A percentile compares a stretch with the other conserved stretches of the same genome.
Evolutionary conservation across 2,329 filamentous ascomycete species (phyloP).

Genomic region (Arachnomyces sp.): DNA sequence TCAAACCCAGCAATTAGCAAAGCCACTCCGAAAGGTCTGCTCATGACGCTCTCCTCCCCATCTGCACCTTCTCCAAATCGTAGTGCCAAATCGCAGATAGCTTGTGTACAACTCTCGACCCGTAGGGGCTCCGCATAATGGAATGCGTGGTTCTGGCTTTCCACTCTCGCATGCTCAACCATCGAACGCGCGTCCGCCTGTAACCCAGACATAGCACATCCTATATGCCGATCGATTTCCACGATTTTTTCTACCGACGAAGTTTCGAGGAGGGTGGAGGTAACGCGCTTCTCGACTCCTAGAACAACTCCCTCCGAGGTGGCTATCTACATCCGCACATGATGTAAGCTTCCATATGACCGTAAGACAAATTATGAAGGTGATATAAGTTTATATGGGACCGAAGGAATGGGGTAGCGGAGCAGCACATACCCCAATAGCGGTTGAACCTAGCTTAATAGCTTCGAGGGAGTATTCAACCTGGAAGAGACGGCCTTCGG

Average conservation of each 20-base stretch:
- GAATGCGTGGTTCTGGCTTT: slow-evolving; percentile 94
- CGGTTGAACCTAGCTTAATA: slow-evolving; percentile 98
- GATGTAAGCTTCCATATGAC: not conserved
- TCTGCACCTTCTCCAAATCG: slow-evolving; percentile 96
- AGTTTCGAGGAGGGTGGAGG: slow-evolving; percentile 91
- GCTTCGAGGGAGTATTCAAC: slow-evolving; percentile 99
- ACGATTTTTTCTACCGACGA: slow-evolving; percentile 99
- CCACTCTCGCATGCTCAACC: slow-evolving; percentile 96
- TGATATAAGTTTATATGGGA: not conserved
- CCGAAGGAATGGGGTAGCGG: not conserved
- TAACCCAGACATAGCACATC: slow-evolving; percentile 95
- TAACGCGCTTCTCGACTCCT: slow-evolving; percentile 98
- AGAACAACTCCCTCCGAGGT: slow-evolving; percentile 93
- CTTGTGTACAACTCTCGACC: slow-evolving; percentile 97
- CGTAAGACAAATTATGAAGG: too few species aligned
- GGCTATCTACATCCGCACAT: slow-evolving; percentile 52
- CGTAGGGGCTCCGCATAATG: slow-evolving; percentile 93
- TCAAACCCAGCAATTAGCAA: slow-evolving; percentile 94
- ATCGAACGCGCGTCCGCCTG: slow-evolving; percentile 97
- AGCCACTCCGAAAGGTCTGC: slow-evolving; percentile 90
- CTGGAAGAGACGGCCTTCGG: slow-evolving; percentile 98
- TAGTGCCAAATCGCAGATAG: slow-evolving; percentile 93
- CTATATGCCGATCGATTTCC: slow-evolving; percentile 97
- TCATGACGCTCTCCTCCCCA: slow-evolving; percentile 98
- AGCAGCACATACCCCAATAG: slow-evolving; percentile 66